Conservation (phyloP, 2,329 filamentous ascomycete genomes). For the Pseudohalonectria lignicola region DNA sequence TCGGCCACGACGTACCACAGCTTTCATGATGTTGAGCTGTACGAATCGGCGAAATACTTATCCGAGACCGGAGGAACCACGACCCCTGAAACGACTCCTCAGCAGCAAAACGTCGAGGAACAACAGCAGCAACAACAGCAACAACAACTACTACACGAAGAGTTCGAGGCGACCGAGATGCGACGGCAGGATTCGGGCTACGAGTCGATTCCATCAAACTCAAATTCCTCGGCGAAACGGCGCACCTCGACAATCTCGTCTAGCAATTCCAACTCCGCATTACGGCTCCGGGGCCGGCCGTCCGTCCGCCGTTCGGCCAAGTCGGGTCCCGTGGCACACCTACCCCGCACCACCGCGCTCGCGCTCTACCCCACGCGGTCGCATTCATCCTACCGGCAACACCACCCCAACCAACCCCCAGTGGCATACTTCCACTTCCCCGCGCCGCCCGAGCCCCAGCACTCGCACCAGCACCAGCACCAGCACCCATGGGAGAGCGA, state of each 20-base stretch:
- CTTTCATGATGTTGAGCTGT: slow-evolving; percentile 38
- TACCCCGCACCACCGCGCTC: slow-evolving; percentile 14
- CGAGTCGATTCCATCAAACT: slow-evolving; percentile 28
- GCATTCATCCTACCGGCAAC: slow-evolving; percentile 16
- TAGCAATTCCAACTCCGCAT: slow-evolving; percentile 17
- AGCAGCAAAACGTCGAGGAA: slow-evolving; percentile 3
- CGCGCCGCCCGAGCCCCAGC: slow-evolving; percentile 31
- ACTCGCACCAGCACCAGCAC: too few relatives aligned
- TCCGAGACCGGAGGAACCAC: too few relatives aligned
- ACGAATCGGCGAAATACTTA: slow-evolving; percentile 24
- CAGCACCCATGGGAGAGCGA: too few relatives aligned
- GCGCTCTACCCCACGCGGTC: slow-evolving; percentile 13
- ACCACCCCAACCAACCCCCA: slow-evolving; percentile 13
- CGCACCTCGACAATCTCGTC: slow-evolving; percentile 17
- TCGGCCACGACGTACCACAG: slow-evolving; percentile 44
- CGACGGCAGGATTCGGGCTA: slow-evolving; percentile 49
- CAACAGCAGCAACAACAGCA: not conserved
- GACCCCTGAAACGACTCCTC: too few relatives aligned
- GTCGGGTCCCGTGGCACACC: slow-evolving; percentile 19
- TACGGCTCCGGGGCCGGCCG: slow-evolving; percentile 24
- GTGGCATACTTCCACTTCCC: slow-evolving; percentile 32
- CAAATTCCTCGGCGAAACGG: slow-evolving; percentile 13
- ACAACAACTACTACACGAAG: slow-evolving; percentile 5
- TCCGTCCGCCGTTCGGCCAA: slow-evolving; percentile 27
- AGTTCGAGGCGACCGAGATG: slow-evolving; percentile 27